Base-by-base conservation (phyloP, 2,329 filamentous ascomycete genomes). In the Bipolaris sorokiniana region DNA sequence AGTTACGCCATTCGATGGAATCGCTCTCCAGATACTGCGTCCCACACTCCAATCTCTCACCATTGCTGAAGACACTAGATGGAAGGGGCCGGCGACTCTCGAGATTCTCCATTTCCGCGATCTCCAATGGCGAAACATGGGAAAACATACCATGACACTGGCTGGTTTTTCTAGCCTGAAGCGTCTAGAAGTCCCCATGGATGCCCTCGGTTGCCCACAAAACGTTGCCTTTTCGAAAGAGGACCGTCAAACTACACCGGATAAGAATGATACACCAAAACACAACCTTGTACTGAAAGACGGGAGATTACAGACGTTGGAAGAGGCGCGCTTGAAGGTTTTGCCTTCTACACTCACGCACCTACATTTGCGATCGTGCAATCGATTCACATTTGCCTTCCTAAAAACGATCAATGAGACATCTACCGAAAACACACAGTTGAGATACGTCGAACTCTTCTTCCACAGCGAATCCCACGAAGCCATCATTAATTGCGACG, bases 351-450 rank as follows among this genome's bases (percentile, higher is more conserved):
- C 51, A 3, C 20, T 63, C 9, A 50, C 44, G 15, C 31, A 31
- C 9, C 16, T 57, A 2, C 45, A 55, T 20, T 5, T 70, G 10
- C 54, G 54, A 20, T 58, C 55, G 7, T 70, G 66, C 48, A 63
- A 61, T 31, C 38, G 44, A 9, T 51, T 44, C 20, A 49, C 46
- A 5, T 56, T 56, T 11, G 33, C 36, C 1, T 46, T 63, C 15
- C 49, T 68, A 28, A 48, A 51, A 2, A 54, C 46, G 3, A 31
- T 68, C 26, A 51, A 40, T 13, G 22, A 38, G 18, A 44, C 54
- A 9, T 49, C 40, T 7, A 6, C 37, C 3, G 28, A 60, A 1
- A 13, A 41, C 4, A 36, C 55, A 1, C 51, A 54, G 1, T 44
- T 69, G 6, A 51, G 51, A 38, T 41, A 42, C n/a, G 36, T 68